Evolutionary conservation across 768 basidiomycete genomes (phyloP), one percentile per base, ranked within the genome.

Genomic region (Hypholoma fasciculare): DNA sequence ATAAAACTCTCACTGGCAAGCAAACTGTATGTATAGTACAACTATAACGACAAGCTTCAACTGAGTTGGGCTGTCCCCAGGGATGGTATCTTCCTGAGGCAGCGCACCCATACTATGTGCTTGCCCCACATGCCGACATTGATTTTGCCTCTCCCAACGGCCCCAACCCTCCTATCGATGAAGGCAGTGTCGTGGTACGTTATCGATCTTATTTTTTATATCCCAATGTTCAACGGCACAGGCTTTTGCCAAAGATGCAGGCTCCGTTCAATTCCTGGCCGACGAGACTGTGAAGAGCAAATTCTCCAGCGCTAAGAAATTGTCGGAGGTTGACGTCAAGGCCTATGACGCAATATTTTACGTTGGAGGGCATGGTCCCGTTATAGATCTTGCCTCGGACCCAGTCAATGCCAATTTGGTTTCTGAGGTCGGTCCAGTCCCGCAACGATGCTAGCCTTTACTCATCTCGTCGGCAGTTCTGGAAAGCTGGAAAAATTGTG

Each of bases 81-180:
- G 89, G 90, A 19, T 91, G 86, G 86, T 92, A 85, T 71, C 78
- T 91, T 30, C 87, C 89, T 5, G 90, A 94, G 69, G 84, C 84
- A 12, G 87, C 87, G 0, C 89, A 90, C 68, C 88, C 88, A 1
- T 89, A 87, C 72, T 87, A 85, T 65, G 69, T 78, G 55, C 74
- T 87, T 30, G 66, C 69, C 3, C 79, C 82, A 19, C 75, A 83
- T 56, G 77, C 74, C 63, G 72, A 71, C 36, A 80, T 89, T 64
- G 84, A 83, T 53, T 84, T 86, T 61, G 87, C 85, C 1, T 75
- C 84, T 1, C 85, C 86, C 8, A 71, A 70, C 9, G 88, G 88
- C 57, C 80, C 89, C 19, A 86, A 87, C 62, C 88, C 90, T 6
- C 89, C 90, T 0, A 61, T 93, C 23, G 90, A 92, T 70, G 74